These are phyloP conservation scores for Fusarium concolor DNA, from an alignment of 2,329 filamentous ascomycete genomes.

Conservation along the genomic window DNA sequence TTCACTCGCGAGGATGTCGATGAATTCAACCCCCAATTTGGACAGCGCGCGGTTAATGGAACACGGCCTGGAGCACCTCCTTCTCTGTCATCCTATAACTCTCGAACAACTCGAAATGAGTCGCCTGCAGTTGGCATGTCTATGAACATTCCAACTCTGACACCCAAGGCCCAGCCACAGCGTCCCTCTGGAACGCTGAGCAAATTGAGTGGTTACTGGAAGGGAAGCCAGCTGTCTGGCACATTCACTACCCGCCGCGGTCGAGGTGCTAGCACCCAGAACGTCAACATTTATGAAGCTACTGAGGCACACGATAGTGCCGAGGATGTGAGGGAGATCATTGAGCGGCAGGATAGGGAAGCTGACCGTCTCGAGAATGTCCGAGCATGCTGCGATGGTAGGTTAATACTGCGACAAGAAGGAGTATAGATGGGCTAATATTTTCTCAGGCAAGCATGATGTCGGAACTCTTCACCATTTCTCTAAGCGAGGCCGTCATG, in stretches of 20 bases:
- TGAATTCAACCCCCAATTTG: slow-evolving; percentile 83
- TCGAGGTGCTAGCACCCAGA: slow-evolving; percentile 59
- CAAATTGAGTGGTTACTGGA: slow-evolving; percentile 71
- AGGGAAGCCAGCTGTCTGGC: slow-evolving; percentile 58
- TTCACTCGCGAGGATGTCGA: slow-evolving; percentile 72
- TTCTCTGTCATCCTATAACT: slow-evolving; percentile 85
- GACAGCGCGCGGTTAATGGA: slow-evolving; percentile 48
- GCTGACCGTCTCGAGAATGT: slow-evolving; percentile 91
- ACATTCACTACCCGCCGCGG: slow-evolving; percentile 67
- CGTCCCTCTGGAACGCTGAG: slow-evolving; percentile 63
- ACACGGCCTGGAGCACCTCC: slow-evolving; percentile 66
- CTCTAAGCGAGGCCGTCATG: slow-evolving; percentile 58
- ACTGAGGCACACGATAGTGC: slow-evolving; percentile 79
- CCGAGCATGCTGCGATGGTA: slow-evolving; percentile 96
- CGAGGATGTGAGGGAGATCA: slow-evolving; percentile 83
- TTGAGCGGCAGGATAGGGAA: slow-evolving; percentile 81
- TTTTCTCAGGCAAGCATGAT: slow-evolving; percentile 74
- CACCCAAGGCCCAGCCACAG: slow-evolving; percentile 58
- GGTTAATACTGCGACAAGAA: slow-evolving; percentile 49
- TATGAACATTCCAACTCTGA: slow-evolving; percentile 67
- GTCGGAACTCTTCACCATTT: slow-evolving; percentile 69
- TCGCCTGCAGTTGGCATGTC: slow-evolving; percentile 66
- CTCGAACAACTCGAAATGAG: slow-evolving; percentile 74
- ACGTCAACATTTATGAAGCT: slow-evolving; percentile 67
- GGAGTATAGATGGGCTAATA: slow-evolving; percentile 34